A percentile compares a stretch with the other conserved stretches of the same genome.
Conservation (phyloP, 768 basidiomycete species). For the Gyrodon lividus region DNA sequence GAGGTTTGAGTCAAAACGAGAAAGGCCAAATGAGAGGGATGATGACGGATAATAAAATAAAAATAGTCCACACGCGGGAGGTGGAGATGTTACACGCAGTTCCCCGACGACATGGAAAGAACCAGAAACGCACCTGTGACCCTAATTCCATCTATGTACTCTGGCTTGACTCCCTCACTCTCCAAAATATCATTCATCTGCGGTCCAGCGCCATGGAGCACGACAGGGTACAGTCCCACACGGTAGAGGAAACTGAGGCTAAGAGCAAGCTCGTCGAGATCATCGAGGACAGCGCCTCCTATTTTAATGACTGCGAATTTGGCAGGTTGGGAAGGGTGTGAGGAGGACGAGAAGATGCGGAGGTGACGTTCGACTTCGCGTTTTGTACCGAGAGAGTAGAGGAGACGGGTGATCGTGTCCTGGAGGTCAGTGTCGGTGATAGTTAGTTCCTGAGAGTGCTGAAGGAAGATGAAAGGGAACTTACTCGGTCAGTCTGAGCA, state of each 20-base stretch:
- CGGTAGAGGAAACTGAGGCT: constrained; percentile 96
- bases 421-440: constrained; percentile 31
- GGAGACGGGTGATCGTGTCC: constrained; percentile 96
- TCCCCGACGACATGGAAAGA: neutral
- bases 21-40: too few species aligned
- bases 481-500: constrained; percentile 73
- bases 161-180: constrained; percentile 87
- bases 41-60: too few species aligned
- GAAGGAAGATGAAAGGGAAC: constrained; percentile 20
- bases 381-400: constrained; percentile 96
- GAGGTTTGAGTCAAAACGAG: neutral
- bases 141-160: constrained; percentile 97
- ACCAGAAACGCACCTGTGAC: constrained; percentile 71
- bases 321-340: constrained; percentile 84
- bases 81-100: too few species aligned
- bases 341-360: constrained; percentile 95
- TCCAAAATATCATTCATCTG: constrained; percentile 95
- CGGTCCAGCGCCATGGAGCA: constrained; percentile 95
- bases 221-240: constrained; percentile 95
- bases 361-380: constrained; percentile 98
- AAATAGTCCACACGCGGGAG: too few species aligned
- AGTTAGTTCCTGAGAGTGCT: neutral
- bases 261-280: constrained; percentile 90
- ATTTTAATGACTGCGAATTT: constrained; percentile 99
- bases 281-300: constrained; percentile 91